Conservation (phyloP, 371 early-diverging fungal genomes). For the Homolaphlyctis polyrhiza region DNA sequence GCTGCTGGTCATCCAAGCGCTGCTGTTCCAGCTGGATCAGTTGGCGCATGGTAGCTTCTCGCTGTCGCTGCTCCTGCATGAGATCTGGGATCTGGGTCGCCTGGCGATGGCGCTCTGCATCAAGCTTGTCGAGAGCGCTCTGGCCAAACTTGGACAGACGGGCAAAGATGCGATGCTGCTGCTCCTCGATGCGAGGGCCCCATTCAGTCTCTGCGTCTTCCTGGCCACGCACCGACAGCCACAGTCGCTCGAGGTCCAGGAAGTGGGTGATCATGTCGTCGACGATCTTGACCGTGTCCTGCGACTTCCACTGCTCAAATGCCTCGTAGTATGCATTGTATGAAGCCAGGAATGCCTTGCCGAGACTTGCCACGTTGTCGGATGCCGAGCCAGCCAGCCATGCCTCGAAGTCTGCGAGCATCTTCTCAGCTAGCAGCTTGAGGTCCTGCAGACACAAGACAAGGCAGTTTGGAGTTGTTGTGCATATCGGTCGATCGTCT, state of each 20-base stretch:
- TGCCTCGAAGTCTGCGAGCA: constrained; percentile 51
- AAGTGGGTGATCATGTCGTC: constrained; percentile 62
- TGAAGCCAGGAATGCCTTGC: constrained; percentile 33
- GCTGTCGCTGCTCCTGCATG: not conserved
- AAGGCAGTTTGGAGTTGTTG: no score
- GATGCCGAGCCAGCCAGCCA: constrained; percentile 24
- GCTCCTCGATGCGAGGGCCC: constrained; percentile 43
- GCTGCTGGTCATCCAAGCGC: no score
- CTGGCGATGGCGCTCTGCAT: constrained; percentile 17
- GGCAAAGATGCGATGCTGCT: constrained; percentile 43
- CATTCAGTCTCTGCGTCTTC: constrained; percentile 51
- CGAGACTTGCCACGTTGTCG: constrained; percentile 12
- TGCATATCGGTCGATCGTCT: no score
- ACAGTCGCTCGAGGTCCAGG: constrained; percentile 61
- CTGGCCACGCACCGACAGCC: constrained; percentile 56
- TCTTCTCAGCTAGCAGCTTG: constrained; percentile 38
- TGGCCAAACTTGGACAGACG: constrained; percentile 42
- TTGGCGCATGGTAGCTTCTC: not conserved
- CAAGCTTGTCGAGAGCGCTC: constrained; percentile 29
- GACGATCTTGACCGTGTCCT: constrained; percentile 57
- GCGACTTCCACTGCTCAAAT: constrained; percentile 68
- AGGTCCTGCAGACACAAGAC: no score
- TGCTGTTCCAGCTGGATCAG: not conserved
- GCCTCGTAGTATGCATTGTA: constrained; percentile 55
- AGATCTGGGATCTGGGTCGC: no score